A percentile compares a stretch with the other conserved stretches of the same genome.
These are phyloP conservation scores for Murraya koenigii DNA, from an alignment of 345 rosid genomes.

Conservation along the genomic window DNA sequence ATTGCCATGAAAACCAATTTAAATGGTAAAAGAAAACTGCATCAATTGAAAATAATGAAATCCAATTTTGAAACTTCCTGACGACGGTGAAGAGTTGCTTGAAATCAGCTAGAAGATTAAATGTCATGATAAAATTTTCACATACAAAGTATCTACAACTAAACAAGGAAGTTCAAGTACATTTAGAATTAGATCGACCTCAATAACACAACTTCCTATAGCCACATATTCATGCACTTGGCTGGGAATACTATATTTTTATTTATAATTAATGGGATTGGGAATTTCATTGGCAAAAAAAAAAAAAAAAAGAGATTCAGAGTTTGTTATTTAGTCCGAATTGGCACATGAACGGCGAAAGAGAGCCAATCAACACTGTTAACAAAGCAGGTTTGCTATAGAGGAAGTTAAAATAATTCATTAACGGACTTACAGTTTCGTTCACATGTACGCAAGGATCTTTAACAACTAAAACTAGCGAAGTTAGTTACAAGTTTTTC, in stretches of 20 bases:
- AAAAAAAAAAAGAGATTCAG: too few relatives aligned
- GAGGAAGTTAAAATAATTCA: not conserved
- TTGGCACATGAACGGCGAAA: too few relatives aligned
- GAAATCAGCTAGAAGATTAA: not conserved
- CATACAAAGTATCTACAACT: not conserved
- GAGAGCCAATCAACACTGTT: not conserved
- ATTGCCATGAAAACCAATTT: not conserved
- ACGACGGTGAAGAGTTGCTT: not conserved
- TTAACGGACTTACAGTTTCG: not conserved
- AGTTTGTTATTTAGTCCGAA: too few relatives aligned
- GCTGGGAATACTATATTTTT: too few relatives aligned
- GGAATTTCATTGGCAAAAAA: too few relatives aligned
- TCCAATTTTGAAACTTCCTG: not conserved
- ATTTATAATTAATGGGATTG: too few relatives aligned
- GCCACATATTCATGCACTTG: too few relatives aligned
- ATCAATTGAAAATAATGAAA: not conserved
- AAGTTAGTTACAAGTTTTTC: not conserved
- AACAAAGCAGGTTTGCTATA: not conserved
- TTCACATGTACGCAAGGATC: not conserved
- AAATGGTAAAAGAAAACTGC: not conserved
- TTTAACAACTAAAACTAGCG: not conserved
- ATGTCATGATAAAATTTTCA: not conserved
- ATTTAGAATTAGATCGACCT: too few relatives aligned
- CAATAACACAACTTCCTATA: too few relatives aligned
- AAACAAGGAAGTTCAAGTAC: too few relatives aligned